These are phyloP conservation scores for Boletus hoseneyae DNA, from an alignment of 1,284 basidiomycete genomes.

Conservation along the genomic window DNA sequence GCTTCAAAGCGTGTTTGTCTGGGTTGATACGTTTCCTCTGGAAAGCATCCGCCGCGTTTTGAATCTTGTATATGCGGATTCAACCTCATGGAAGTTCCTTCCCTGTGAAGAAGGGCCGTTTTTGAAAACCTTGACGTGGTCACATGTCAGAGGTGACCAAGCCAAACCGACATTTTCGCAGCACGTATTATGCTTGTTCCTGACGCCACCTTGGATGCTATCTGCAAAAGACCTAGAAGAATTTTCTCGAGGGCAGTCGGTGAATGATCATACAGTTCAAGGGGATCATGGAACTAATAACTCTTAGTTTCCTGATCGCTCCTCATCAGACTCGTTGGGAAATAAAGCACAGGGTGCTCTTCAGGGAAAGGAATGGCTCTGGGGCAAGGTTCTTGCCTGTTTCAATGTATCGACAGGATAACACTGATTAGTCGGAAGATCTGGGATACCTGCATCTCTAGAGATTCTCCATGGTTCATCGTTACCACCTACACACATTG, in stretches of 20 bases:
- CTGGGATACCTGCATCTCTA: conserved; percentile 59
- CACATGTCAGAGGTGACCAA: conserved; percentile 15
- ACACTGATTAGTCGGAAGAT: conserved; percentile 40
- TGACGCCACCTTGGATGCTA: conserved; percentile 66
- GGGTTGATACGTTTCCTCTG: conserved; percentile 52
- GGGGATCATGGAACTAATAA: conserved; percentile 6
- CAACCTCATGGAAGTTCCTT: conserved; percentile 42
- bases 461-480: conserved; percentile 59
- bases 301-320: conserved; percentile 24
- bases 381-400: conserved; percentile 54
- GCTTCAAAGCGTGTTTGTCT: conserved; percentile 34
- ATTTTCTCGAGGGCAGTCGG: conserved; percentile 48
- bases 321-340: conserved; percentile 14
- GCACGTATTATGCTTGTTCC: conserved; percentile 47
- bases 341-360: conserved; percentile 30
- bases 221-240: conserved; percentile 51
- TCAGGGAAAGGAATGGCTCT: conserved; percentile 44
- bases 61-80: conserved; percentile 46
- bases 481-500: conserved; percentile 66
- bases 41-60: conserved; percentile 52
- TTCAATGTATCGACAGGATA: background rate
- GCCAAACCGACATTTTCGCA: conserved; percentile 12
- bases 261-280: conserved; percentile 27
- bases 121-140: conserved; percentile 55
- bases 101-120: conserved; percentile 37